A percentile compares a stretch with the other conserved stretches of the same genome.
These are phyloP conservation scores for Magnolia kwangsiensis DNA, from an alignment of 164 flowering plant genomes.

Conservation along the genomic window DNA sequence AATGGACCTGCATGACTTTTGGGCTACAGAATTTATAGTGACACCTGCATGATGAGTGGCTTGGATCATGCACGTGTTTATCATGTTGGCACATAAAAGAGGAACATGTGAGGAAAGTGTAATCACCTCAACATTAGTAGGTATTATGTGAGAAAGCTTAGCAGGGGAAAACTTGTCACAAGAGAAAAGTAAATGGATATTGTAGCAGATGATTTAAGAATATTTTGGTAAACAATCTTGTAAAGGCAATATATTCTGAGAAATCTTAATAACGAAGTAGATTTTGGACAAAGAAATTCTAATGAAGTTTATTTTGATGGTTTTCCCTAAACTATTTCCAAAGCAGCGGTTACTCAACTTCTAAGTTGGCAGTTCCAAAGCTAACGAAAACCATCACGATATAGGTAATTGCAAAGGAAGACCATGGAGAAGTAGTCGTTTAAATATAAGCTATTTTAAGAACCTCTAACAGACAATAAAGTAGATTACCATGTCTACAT, in stretches of 20 bases:
- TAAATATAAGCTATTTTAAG: not conserved
- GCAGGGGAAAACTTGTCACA: too few relatives aligned
- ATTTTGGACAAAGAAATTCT: not conserved
- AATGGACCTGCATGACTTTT: too few relatives aligned
- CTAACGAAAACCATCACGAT: not conserved
- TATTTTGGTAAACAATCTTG: too few relatives aligned
- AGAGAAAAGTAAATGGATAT: too few relatives aligned
- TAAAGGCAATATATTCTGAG: not conserved
- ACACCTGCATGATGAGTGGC: too few relatives aligned
- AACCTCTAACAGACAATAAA: not conserved
- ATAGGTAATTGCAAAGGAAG: not conserved
- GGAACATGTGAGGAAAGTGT: not conserved
- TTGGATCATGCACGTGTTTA: too few relatives aligned
- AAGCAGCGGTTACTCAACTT: not conserved
- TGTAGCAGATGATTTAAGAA: too few relatives aligned
- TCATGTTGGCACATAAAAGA: too few relatives aligned
- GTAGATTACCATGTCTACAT: conserved; percentile 81
- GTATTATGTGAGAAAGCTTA: too few relatives aligned
- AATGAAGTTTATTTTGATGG: not conserved
- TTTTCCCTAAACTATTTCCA: not conserved
- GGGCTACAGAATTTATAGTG: too few relatives aligned
- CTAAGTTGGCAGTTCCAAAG: not conserved
- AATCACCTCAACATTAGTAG: not conserved
- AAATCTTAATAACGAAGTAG: not conserved
- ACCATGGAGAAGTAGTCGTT: not conserved